Conservation (phyloP, 768 basidiomycete species). For the Pisolithus sp. region DNA sequence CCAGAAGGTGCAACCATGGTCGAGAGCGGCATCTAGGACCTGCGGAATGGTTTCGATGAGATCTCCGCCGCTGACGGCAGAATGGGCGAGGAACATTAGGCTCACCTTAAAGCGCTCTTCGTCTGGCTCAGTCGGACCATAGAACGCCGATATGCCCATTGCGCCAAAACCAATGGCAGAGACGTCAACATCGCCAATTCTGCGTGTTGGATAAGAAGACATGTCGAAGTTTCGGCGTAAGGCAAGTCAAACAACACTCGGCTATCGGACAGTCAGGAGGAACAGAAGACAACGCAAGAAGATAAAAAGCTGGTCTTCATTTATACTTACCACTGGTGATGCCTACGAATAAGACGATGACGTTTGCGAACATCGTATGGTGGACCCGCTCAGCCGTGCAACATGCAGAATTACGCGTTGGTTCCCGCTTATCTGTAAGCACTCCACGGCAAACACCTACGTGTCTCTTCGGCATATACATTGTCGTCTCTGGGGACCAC, state of each 20-base stretch:
- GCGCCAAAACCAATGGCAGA: constrained; percentile 53
- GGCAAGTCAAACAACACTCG: too few relatives aligned
- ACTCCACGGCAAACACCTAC: too few relatives aligned
- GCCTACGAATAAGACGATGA: too few relatives aligned
- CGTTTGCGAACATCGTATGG: too few relatives aligned
- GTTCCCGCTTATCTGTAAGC: too few relatives aligned
- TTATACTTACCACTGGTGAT: too few relatives aligned
- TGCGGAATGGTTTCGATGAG: constrained; percentile 5
- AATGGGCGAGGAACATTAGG: background rate
- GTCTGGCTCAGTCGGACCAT: constrained; percentile 42
- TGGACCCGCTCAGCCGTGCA: too few relatives aligned
- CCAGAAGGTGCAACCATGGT: constrained; percentile 39
- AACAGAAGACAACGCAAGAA: too few relatives aligned
- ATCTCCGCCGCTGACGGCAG: background rate
- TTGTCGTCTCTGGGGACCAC: too few relatives aligned
- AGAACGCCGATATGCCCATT: constrained; percentile 50
- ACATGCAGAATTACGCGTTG: too few relatives aligned
- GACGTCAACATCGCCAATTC: constrained; percentile 41
- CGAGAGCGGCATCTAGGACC: constrained; percentile 39
- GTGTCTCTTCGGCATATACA: too few relatives aligned
- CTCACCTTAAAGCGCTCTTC: constrained; percentile 56
- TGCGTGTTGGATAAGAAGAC: constrained; percentile 30
- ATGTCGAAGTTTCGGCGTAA: background rate
- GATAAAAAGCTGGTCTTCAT: too few relatives aligned
- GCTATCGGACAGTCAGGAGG: background rate